A percentile compares a stretch with the other conserved stretches of the same genome.
Evolutionary conservation across 768 basidiomycete genomes (phyloP).

Genomic region (Mycena alexandri): DNA sequence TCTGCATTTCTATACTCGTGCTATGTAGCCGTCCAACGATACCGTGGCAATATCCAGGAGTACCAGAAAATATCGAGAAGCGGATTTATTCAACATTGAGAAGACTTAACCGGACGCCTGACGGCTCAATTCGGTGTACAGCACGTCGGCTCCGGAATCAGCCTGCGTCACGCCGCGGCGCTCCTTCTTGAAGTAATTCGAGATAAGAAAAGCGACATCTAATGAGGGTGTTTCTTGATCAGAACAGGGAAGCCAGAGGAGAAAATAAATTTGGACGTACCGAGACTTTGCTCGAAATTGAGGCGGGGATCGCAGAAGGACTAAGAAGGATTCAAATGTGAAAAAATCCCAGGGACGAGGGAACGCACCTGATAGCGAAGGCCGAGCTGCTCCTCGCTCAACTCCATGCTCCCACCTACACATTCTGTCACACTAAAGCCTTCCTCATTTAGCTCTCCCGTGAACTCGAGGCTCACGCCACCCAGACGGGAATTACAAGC

Average conservation of each 20-base stretch:
- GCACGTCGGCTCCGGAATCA: constrained; percentile 43
- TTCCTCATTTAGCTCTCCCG: constrained; percentile 90
- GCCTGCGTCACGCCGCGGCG: constrained; percentile 52
- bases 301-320: constrained; percentile 95
- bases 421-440: constrained; percentile 98
- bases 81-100: no score
- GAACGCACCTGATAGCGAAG: constrained; percentile 83
- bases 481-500: constrained; percentile 80
- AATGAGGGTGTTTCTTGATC: constrained; percentile 17
- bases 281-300: constrained; percentile 95
- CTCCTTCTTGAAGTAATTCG: constrained; percentile 82
- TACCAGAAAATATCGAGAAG: no score
- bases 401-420: constrained; percentile 95
- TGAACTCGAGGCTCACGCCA: constrained; percentile 91
- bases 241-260: not conserved
- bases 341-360: not conserved
- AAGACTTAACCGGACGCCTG: constrained; percentile 20
- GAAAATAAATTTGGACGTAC: constrained; percentile 65
- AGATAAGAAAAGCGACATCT: constrained; percentile 91
- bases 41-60: no score
- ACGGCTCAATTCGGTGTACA: constrained; percentile 51
- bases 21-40: no score
- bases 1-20: no score
- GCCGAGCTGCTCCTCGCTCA: constrained; percentile 90
- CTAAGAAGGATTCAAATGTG: constrained; percentile 48